Conservation (phyloP, 2,329 filamentous ascomycete species). For the Pyrenochaeta sp. region DNA sequence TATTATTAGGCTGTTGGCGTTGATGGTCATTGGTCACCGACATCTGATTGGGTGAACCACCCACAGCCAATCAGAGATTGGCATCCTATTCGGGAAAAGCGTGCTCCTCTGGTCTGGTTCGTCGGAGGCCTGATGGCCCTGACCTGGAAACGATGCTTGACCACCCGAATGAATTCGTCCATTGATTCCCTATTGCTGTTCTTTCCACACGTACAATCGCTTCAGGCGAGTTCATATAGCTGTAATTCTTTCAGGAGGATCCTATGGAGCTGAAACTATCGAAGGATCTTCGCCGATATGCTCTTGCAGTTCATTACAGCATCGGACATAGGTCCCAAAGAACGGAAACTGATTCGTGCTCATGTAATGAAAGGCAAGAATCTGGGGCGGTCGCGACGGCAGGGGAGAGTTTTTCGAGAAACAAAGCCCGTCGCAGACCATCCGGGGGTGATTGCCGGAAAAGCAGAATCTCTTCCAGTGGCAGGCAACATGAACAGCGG, state of each 20-base stretch:
- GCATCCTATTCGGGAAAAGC: slow-evolving; percentile 7
- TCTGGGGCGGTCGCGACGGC: slow-evolving; percentile 6
- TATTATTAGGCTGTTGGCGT: neutral
- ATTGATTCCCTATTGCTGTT: too few relatives aligned
- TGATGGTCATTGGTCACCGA: neutral
- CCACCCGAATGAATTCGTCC: neutral
- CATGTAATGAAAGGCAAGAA: slow-evolving; percentile 19
- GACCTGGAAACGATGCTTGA: neutral
- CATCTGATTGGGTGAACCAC: slow-evolving; percentile 4
- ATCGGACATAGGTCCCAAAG: slow-evolving; percentile 6
- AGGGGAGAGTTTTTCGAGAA: slow-evolving; percentile 1
- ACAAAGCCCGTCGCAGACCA: too few relatives aligned
- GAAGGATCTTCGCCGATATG: neutral
- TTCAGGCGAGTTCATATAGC: too few relatives aligned
- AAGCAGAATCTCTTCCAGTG: too few relatives aligned
- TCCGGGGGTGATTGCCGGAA: too few relatives aligned
- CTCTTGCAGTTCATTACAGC: slow-evolving; percentile 14
- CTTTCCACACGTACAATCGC: too few relatives aligned
- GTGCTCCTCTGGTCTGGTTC: neutral
- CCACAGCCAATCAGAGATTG: slow-evolving; percentile 15
- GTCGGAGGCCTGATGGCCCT: neutral
- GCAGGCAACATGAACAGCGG: neutral
- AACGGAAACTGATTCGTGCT: slow-evolving; percentile 12
- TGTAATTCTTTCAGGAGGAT: too few relatives aligned
- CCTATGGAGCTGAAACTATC: neutral